Percentiles rank a stretch among this genome's conserved stretches.
These are phyloP conservation scores for Cicer arietinum DNA, from an alignment of 306 rosid genomes.

Conservation along the genomic window DNA sequence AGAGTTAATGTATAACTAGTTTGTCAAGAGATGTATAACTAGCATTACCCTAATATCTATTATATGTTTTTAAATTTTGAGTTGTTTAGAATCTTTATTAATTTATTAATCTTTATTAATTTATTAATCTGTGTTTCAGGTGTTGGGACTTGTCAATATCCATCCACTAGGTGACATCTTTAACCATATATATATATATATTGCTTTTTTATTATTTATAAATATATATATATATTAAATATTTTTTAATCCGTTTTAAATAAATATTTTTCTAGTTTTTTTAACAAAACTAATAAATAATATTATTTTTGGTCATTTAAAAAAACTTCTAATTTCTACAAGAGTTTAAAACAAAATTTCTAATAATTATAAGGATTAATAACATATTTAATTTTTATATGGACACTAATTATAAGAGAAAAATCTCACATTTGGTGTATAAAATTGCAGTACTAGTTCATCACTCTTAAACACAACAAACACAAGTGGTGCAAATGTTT, in stretches of 20 bases:
- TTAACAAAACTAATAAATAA: too few species aligned
- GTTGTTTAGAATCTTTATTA: not conserved
- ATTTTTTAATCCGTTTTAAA: not conserved
- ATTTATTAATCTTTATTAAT: slow-evolving; percentile 10
- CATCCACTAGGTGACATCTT: slow-evolving; percentile 67
- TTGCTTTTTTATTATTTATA: too few species aligned
- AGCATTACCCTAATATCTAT: not conserved
- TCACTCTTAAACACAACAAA: slow-evolving; percentile 75
- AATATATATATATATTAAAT: not conserved
- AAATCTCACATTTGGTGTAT: slow-evolving; percentile 20
- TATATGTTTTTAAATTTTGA: not conserved
- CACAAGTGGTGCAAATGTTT: slow-evolving; percentile 78
- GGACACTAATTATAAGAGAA: not conserved
- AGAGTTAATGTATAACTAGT: not conserved
- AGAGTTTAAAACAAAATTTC: too few species aligned
- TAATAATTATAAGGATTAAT: too few species aligned
- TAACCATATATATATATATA: slow-evolving; percentile 3
- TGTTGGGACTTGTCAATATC: slow-evolving; percentile 71
- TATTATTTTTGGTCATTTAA: too few species aligned
- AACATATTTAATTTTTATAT: too few species aligned
- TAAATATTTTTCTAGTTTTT: not conserved
- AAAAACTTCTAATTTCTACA: too few species aligned
- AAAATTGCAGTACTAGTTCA: slow-evolving; percentile 72
- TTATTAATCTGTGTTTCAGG: slow-evolving; percentile 53
- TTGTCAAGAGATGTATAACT: not conserved